A percentile compares a stretch with the other conserved stretches of the same genome.
Evolutionary conservation across 257 asterid genomes (phyloP).

Genomic region (Solanum dulcamara): DNA sequence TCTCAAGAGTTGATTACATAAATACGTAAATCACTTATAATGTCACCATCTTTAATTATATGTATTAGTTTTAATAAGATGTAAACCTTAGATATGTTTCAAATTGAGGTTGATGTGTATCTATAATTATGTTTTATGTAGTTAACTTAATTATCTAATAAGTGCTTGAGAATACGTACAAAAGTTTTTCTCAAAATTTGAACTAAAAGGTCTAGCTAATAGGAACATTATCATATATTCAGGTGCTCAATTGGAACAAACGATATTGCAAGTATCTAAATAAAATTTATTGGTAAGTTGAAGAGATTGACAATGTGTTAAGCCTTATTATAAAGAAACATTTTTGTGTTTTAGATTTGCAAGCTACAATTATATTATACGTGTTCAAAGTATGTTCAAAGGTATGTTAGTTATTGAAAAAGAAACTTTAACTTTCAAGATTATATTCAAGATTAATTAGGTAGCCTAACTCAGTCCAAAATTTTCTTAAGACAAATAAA

Average conservation of each 20-base stretch:
- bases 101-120: background rate
- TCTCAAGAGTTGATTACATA: background rate
- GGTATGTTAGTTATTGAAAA: background rate
- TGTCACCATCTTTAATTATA: no score
- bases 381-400: background rate
- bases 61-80: no score
- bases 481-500: background rate
- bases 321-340: background rate
- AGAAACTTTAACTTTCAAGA: background rate
- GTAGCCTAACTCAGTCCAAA: background rate
- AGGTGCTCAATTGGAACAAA: no score
- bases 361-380: background rate
- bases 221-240: no score
- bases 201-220: background rate
- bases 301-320: background rate
- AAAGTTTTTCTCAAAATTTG: background rate
- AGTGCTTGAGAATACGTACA: accelerated
- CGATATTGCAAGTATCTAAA: background rate
- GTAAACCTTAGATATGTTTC: background rate
- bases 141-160: background rate
- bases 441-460: background rate
- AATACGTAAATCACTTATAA: no score
- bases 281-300: background rate
- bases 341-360: background rate
- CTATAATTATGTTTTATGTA: background rate